These are phyloP conservation scores for Trametes maxima DNA, from an alignment of 768 basidiomycete genomes.

Conservation along the genomic window DNA sequence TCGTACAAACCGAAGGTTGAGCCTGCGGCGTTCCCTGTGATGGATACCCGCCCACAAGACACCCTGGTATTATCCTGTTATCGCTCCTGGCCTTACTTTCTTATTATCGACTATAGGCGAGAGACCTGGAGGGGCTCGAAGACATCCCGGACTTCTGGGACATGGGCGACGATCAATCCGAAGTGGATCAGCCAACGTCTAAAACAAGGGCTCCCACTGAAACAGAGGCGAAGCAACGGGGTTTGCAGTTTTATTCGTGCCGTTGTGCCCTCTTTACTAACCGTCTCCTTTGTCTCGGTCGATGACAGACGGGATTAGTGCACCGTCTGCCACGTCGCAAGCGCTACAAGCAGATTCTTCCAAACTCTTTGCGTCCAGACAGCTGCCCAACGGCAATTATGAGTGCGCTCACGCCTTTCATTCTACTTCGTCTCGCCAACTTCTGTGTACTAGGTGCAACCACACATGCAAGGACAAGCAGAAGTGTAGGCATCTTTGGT, in stretches of 20 bases:
- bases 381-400: slow-evolving; percentile 64
- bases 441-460: slow-evolving; percentile 62
- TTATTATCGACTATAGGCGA: slow-evolving; percentile 47
- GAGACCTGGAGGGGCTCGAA: slow-evolving; percentile 66
- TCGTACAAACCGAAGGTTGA: slow-evolving; percentile 61
- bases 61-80: slow-evolving; percentile 46
- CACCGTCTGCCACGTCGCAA: neutral
- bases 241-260: too few relatives aligned
- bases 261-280: too few relatives aligned
- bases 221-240: neutral
- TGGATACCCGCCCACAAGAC: slow-evolving; percentile 70
- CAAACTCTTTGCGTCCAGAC: slow-evolving; percentile 31
- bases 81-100: neutral
- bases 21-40: slow-evolving; percentile 61
- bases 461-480: slow-evolving; percentile 80
- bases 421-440: neutral
- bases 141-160: slow-evolving; percentile 71
- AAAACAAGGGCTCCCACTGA: neutral
- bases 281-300: too few relatives aligned
- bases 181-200: slow-evolving; percentile 31
- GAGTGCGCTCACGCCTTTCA: slow-evolving; percentile 42
- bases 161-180: slow-evolving; percentile 36
- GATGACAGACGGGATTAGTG: too few relatives aligned
- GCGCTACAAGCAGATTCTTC: neutral
- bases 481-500: slow-evolving; percentile 80